phyloP scores from a whole-genome alignment of 768 basidiomycete species.

The Zangia roseola region DNA sequence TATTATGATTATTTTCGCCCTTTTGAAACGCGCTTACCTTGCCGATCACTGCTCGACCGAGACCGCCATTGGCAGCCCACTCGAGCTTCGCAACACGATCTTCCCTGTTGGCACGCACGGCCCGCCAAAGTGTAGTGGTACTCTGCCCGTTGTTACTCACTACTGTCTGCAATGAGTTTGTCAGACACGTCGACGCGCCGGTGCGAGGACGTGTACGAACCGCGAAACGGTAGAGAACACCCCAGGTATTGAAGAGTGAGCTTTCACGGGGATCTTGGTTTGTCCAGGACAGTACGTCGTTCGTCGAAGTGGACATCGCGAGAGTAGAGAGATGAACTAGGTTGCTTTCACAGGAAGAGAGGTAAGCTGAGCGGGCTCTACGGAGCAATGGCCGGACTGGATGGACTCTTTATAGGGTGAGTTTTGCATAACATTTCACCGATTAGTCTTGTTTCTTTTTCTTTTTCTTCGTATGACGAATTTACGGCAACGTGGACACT shows the following conservation, averaged over 20 bases:
- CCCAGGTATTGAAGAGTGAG: conserved; percentile 77
- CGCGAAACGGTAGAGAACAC: conserved; percentile 78
- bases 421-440: conserved; percentile 45
- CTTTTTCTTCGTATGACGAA: conserved; percentile 50
- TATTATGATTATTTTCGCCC: conserved; percentile 2
- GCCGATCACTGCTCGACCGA: conserved; percentile 83
- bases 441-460: conserved; percentile 40
- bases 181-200: conserved; percentile 26
- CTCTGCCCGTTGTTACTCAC: conserved; percentile 61
- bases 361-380: conserved; percentile 28
- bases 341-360: conserved; percentile 31
- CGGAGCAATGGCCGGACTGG: conserved; percentile 12
- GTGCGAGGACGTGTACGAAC: conserved; percentile 38
- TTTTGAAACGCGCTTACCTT: conserved; percentile 49
- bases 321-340: conserved; percentile 35
- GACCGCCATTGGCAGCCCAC: conserved; percentile 79
- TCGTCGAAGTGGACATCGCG: conserved; percentile 50
- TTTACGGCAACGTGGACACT: conserved; percentile 72
- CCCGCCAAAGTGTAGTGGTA: conserved; percentile 75
- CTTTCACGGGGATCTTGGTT: conserved; percentile 85
- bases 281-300: conserved; percentile 83
- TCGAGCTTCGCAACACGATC: conserved; percentile 87
- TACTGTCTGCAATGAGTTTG: conserved; percentile 50
- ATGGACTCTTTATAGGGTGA: conserved; percentile 53
- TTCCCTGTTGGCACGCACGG: conserved; percentile 82